Evolutionary conservation across 768 basidiomycete genomes (phyloP).

Genomic region (Macrolepiota dolichaula): DNA sequence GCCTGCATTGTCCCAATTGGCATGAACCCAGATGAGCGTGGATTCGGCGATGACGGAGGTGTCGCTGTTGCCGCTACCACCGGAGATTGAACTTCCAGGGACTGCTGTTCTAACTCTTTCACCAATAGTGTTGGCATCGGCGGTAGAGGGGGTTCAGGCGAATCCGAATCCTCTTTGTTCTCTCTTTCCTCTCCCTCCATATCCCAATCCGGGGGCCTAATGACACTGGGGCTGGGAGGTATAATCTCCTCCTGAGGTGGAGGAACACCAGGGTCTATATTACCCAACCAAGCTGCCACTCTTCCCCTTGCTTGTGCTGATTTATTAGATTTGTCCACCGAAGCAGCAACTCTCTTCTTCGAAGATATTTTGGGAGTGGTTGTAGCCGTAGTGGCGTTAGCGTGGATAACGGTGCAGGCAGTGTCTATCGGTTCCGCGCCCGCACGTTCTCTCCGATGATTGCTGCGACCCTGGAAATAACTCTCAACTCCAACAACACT

Average conservation of each 20-base stretch:
- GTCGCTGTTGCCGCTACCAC: conserved; percentile 7
- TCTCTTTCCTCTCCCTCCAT: neutral
- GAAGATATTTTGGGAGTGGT: conserved; percentile 20
- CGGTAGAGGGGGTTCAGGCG: neutral
- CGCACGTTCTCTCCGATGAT: neutral
- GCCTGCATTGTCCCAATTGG: conserved; percentile 45
- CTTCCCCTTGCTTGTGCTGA: conserved; percentile 57
- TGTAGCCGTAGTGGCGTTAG: conserved; percentile 10
- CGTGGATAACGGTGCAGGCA: conserved; percentile 10
- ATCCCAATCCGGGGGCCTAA: conserved; percentile 5
- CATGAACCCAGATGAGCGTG: conserved; percentile 75
- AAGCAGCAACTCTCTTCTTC: conserved; percentile 24
- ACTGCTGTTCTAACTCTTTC: neutral
- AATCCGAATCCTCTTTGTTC: neutral
- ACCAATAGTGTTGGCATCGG: neutral
- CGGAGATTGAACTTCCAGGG: neutral
- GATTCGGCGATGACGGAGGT: conserved; percentile 54
- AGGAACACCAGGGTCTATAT: conserved; percentile 55
- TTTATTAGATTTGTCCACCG: conserved; percentile 22
- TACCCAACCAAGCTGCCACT: conserved; percentile 77
- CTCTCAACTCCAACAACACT: conserved; percentile 9
- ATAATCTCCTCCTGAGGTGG: conserved; percentile 44
- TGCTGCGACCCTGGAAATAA: neutral
- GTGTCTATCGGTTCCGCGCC: conserved; percentile 12
- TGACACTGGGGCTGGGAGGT: conserved; percentile 36